phyloP scores from a whole-genome alignment of 2,329 filamentous ascomycete species.

The Stachybotrys elegans region DNA sequence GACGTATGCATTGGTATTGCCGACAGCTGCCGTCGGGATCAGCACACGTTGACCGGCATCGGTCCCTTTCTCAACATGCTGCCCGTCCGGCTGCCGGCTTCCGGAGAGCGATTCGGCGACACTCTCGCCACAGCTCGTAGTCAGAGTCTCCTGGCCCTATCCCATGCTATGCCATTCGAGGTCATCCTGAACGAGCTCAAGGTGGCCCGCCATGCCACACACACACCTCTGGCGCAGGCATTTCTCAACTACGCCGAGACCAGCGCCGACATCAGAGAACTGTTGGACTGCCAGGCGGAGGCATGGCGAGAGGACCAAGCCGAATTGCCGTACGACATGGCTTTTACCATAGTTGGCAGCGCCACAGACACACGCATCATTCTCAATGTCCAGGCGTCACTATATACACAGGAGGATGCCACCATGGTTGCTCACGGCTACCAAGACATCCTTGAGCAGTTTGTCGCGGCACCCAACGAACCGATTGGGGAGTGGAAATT shows the following conservation, averaged over 20 bases:
- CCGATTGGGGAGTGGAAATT: not conserved
- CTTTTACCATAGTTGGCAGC: not conserved
- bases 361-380: not conserved
- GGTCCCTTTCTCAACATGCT: not conserved
- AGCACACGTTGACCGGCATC: not conserved
- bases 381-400: not conserved
- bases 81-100: not conserved
- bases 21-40: not conserved
- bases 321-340: not conserved
- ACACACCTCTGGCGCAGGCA: not conserved
- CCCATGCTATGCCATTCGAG: not conserved
- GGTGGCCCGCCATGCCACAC: not conserved
- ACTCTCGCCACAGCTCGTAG: not conserved
- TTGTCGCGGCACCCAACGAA: not conserved
- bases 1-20: not conserved
- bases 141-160: too few species aligned
- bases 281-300: not conserved
- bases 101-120: not conserved
- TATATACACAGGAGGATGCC: not conserved
- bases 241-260: constrained; percentile 2
- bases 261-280: too few species aligned
- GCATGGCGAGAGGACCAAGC: not conserved
- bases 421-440: not conserved
- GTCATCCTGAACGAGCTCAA: constrained; percentile 1
- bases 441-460: not conserved